A percentile compares a stretch with the other conserved stretches of the same genome.
Conservation (phyloP, 108 stramenopile genomes). For the Cyclotella baltica region DNA sequence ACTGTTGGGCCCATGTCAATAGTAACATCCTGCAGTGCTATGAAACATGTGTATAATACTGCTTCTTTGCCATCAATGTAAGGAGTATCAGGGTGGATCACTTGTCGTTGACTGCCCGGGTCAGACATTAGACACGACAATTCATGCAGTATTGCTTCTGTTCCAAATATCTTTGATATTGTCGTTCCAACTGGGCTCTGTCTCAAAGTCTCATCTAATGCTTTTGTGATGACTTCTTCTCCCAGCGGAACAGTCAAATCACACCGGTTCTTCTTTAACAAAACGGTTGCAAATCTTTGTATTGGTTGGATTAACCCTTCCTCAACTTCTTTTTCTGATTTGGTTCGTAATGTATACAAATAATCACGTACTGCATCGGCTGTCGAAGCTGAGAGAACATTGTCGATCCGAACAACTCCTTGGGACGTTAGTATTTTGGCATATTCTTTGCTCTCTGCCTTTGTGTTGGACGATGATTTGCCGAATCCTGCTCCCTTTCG, state of each 20-base stretch:
- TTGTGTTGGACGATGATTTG: background rate
- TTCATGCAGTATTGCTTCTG: constrained; percentile 72
- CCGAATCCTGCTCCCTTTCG: background rate
- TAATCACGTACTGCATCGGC: constrained; percentile 61
- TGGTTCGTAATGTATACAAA: constrained; percentile 48
- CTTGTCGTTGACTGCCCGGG: constrained; percentile 76
- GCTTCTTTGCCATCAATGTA: constrained; percentile 48
- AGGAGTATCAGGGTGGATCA: constrained; percentile 85
- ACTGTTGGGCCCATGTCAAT: constrained; percentile 83
- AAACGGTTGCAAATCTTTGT: constrained; percentile 77
- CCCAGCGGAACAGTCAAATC: constrained; percentile 77
- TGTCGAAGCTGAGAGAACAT: constrained; percentile 52
- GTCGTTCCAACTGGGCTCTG: constrained; percentile 59
- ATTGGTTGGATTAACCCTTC: constrained; percentile 46
- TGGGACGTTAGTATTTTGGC: constrained; percentile 62
- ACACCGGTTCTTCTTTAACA: constrained; percentile 75
- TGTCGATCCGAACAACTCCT: constrained; percentile 80
- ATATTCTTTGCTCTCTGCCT: constrained; percentile 55
- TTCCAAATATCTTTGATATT: constrained; percentile 51
- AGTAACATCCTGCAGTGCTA: constrained; percentile 78
- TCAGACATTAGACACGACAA: constrained; percentile 73
- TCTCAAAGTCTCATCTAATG: constrained; percentile 49
- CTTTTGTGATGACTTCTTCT: constrained; percentile 33
- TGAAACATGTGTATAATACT: constrained; percentile 76
- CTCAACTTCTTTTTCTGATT: constrained; percentile 51